Percentiles rank a stretch among this genome's conserved stretches.
These are phyloP conservation scores for Massariosphaeria phaeospora DNA, from an alignment of 495 filamentous ascomycete genomes.

Conservation along the genomic window DNA sequence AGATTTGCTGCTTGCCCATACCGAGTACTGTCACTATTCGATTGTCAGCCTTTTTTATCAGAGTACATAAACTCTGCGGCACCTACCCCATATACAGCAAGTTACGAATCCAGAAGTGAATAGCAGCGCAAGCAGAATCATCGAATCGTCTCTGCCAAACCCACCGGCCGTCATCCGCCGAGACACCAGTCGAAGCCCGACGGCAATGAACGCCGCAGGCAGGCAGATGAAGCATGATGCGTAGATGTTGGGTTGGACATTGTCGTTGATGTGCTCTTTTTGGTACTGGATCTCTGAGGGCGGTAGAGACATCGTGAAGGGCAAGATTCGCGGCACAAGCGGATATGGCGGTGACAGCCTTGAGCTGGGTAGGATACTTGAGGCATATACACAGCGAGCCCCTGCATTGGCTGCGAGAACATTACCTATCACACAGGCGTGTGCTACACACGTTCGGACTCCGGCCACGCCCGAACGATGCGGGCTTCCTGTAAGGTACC, in stretches of 20 bases:
- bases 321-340: neutral
- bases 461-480: too few species aligned
- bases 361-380: too few species aligned
- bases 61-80: neutral
- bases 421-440: too few species aligned
- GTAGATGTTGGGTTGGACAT: constrained; percentile 1
- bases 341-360: neutral
- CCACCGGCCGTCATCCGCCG: neutral
- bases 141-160: neutral
- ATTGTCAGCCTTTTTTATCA: neutral
- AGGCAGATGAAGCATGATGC: constrained; percentile 1
- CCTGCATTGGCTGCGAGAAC: too few species aligned
- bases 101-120: neutral
- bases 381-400: too few species aligned
- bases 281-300: neutral
- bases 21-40: neutral
- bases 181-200: neutral
- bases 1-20: neutral
- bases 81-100: neutral
- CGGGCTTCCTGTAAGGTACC: too few species aligned
- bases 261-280: neutral
- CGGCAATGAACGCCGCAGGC: neutral
- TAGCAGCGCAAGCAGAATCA: neutral
- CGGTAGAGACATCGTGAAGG: neutral
- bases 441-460: too few species aligned